phyloP scores from a whole-genome alignment of 129 eudicot species.

The Dittrichia graveolens region DNA sequence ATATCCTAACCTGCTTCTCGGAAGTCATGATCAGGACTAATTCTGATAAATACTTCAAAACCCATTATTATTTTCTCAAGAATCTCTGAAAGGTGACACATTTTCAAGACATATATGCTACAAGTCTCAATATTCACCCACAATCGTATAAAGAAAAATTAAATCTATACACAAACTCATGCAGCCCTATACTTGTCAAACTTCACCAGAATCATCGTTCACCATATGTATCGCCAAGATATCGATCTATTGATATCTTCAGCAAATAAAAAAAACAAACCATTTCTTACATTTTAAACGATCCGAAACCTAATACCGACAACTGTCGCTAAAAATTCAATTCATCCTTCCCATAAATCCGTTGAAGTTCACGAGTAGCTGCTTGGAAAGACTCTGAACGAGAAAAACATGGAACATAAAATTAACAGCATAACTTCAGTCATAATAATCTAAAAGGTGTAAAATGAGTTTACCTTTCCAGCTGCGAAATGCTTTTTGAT shows the following conservation, averaged over 20 bases:
- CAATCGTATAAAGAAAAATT: not conserved
- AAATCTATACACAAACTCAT: slow-evolving; percentile 26
- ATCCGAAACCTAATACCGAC: slow-evolving; percentile 7
- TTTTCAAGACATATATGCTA: not conserved
- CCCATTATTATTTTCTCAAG: no score
- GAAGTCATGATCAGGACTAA: no score
- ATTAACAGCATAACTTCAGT: not conserved
- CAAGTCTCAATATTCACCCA: not conserved
- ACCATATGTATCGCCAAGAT: not conserved
- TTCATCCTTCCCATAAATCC: slow-evolving; percentile 84
- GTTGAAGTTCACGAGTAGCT: slow-evolving; percentile 89
- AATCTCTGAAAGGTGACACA: no score
- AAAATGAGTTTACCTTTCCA: slow-evolving; percentile 66
- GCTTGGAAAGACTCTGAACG: slow-evolving; percentile 75
- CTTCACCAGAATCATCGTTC: not conserved
- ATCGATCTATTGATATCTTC: not conserved
- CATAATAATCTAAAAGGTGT: not conserved
- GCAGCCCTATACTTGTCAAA: not conserved
- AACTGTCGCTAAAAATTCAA: slow-evolving; percentile 45
- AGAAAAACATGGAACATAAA: not conserved
- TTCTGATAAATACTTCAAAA: no score
- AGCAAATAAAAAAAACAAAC: not conserved
- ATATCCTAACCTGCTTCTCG: no score
- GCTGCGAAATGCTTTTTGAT: slow-evolving; percentile 78
- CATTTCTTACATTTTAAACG: slow-evolving; percentile 21